Evolutionary conservation across 805 yeast genomes (phyloP).

Genomic region (Wickerhamomyces pijperi): DNA sequence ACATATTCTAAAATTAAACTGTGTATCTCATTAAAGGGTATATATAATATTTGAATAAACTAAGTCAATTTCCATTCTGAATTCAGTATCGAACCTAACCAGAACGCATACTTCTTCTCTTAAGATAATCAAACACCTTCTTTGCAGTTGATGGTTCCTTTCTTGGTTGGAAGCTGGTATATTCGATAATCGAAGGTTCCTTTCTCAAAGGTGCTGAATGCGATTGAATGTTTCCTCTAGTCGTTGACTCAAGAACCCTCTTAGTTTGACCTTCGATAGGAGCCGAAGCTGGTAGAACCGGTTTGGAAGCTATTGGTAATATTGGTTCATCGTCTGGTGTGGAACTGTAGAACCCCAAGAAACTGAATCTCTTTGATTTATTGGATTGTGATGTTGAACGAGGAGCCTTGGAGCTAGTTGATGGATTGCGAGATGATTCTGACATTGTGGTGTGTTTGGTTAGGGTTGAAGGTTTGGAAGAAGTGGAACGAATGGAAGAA

Average conservation of each 20-base stretch:
- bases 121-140: constrained; percentile 69
- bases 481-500: constrained; percentile 8
- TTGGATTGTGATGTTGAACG: constrained; percentile 2
- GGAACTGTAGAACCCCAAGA: constrained; percentile 24
- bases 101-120: constrained; percentile 42
- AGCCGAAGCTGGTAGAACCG: not conserved
- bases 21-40: too few relatives aligned
- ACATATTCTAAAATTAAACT: too few relatives aligned
- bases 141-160: constrained; percentile 68
- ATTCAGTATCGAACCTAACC: too few relatives aligned
- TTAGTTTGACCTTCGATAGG: not conserved
- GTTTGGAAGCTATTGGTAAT: not conserved
- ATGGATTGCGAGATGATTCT: constrained; percentile 6
- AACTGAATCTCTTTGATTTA: constrained; percentile 29
- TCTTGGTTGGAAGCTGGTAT: constrained; percentile 18
- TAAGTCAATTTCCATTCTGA: too few relatives aligned
- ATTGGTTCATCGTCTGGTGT: not conserved
- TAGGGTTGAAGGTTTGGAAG: constrained; percentile 9
- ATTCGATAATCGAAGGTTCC: constrained; percentile 10
- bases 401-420: constrained; percentile 4
- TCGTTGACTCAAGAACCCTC: too few relatives aligned
- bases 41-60: too few relatives aligned
- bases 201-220: constrained; percentile 1
- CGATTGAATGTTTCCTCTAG: constrained; percentile 11
- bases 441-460: constrained; percentile 5